A percentile compares a stretch with the other conserved stretches of the same genome.
Conservation (phyloP, 2,329 filamentous ascomycete species). For the Cryphonectria radicalis region DNA sequence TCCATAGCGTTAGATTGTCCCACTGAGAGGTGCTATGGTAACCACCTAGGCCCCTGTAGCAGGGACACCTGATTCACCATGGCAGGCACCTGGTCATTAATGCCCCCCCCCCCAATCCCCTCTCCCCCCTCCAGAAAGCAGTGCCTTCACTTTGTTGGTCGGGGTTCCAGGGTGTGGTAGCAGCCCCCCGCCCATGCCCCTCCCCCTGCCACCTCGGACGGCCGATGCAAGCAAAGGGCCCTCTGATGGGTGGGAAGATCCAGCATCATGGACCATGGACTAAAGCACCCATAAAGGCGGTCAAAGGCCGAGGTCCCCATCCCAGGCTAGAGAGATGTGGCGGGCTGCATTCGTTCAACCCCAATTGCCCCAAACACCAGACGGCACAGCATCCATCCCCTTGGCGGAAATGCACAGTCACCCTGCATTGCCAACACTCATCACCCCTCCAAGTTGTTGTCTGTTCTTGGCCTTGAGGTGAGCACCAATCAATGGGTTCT, state of each 20-base stretch:
- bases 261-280: neutral
- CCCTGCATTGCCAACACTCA: neutral
- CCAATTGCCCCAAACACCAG: neutral
- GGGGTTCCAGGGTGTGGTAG: neutral
- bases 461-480: neutral
- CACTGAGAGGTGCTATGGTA: neutral
- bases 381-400: neutral
- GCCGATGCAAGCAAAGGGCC: constrained; percentile 6
- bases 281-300: constrained; percentile 17
- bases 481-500: neutral
- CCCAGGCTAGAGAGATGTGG: neutral
- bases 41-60: neutral
- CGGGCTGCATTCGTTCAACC: neutral
- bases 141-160: neutral
- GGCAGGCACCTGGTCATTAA: neutral
- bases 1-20: neutral
- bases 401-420: neutral
- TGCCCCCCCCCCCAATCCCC: neutral
- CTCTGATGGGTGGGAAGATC: constrained; percentile 9
- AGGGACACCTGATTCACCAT: neutral
- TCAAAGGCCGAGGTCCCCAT: constrained; percentile 10
- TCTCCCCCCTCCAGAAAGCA: neutral
- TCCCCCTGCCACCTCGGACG: neutral
- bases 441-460: neutral
- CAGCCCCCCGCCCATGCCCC: neutral